These are phyloP conservation scores for Chaetomiaceae sp. DNA, from an alignment of 2,329 filamentous ascomycete species.

Conservation along the genomic window DNA sequence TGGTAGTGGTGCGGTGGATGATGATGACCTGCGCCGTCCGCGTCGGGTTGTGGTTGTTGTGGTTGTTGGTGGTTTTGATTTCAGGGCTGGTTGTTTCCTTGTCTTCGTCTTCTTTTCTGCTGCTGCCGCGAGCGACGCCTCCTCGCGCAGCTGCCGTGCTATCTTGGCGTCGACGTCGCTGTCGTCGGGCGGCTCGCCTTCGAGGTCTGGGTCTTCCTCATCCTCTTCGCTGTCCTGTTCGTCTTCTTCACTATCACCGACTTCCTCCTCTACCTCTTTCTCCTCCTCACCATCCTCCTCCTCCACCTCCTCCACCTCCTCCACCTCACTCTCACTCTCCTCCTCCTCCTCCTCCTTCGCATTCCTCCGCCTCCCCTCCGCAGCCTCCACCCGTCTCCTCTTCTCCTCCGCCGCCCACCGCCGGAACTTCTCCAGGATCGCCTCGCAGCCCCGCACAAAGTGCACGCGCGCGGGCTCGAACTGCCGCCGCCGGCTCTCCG, in stretches of 20 bases:
- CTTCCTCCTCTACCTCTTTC: slow-evolving; percentile 29
- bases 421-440: slow-evolving; percentile 79
- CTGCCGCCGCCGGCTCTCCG: slow-evolving; percentile 76
- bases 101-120: not conserved
- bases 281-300: slow-evolving; percentile 26
- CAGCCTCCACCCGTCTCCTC: slow-evolving; percentile 40
- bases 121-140: slow-evolving; percentile 47
- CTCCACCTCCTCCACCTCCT: slow-evolving; percentile 23
- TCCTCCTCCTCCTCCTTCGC: slow-evolving; percentile 62
- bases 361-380: slow-evolving; percentile 46
- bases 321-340: slow-evolving; percentile 28
- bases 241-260: not conserved
- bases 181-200: slow-evolving; percentile 55
- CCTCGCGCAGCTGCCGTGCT: slow-evolving; percentile 69
- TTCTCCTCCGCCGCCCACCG: slow-evolving; percentile 88
- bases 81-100: no score
- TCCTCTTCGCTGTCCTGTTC: slow-evolving; percentile 22
- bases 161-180: slow-evolving; percentile 65
- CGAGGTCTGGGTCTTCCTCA: slow-evolving; percentile 28
- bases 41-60: no score
- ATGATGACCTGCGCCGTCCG: no score
- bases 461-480: slow-evolving; percentile 81
- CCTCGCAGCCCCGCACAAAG: slow-evolving; percentile 77
- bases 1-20: no score
- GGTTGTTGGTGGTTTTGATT: no score